phyloP scores from a whole-genome alignment of 345 rosid genomes.

The Euphorbia peplus region DNA sequence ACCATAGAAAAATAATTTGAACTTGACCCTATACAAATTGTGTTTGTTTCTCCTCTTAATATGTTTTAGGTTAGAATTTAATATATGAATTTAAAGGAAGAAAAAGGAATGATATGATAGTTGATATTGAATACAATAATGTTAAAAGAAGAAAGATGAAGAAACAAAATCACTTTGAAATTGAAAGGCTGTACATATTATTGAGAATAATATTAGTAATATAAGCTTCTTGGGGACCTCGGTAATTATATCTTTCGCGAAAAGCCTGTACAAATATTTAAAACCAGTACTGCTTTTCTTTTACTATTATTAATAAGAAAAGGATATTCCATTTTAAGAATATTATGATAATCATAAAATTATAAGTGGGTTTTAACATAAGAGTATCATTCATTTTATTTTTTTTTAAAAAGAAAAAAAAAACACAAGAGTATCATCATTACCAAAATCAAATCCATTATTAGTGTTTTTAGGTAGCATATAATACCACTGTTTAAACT shows the following conservation, averaged over 20 bases:
- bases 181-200: background rate
- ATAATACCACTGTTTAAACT: conserved; percentile 26
- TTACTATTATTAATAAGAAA: background rate
- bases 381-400: background rate
- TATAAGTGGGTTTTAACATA: background rate
- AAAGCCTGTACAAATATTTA: background rate
- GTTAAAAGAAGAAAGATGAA: background rate
- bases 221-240: background rate
- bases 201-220: background rate
- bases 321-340: background rate
- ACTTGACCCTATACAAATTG: no score
- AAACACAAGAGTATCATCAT: no score
- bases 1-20: no score
- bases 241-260: background rate
- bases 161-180: background rate
- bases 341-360: background rate
- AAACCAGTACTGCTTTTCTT: background rate
- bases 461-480: background rate
- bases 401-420: no score
- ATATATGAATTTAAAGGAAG: background rate
- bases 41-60: background rate
- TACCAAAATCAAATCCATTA: no score
- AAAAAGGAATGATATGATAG: background rate
- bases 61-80: background rate
- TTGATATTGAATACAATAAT: background rate